phyloP scores from a whole-genome alignment of 768 basidiomycete genomes.

The Rhizopogon roseolus region DNA sequence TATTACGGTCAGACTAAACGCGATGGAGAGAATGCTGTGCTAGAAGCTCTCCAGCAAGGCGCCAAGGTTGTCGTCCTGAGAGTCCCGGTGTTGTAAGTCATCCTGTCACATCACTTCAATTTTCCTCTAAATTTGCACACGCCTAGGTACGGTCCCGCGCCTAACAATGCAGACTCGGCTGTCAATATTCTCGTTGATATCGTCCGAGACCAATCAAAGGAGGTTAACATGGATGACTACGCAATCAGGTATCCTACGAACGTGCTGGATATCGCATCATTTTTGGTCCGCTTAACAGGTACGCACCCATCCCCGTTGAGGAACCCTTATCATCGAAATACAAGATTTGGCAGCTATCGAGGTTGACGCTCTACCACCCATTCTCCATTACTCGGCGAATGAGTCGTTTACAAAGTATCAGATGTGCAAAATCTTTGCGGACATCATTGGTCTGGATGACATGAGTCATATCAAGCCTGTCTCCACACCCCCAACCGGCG shows the following conservation, averaged over 20 bases:
- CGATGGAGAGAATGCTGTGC: constrained; percentile 78
- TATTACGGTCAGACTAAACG: constrained; percentile 84
- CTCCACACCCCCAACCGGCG: constrained; percentile 56
- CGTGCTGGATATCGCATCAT: constrained; percentile 79
- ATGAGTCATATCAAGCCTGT: constrained; percentile 76
- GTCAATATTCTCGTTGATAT: constrained; percentile 87
- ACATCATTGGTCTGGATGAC: constrained; percentile 34
- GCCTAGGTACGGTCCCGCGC: constrained; percentile 79
- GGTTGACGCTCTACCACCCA: constrained; percentile 47
- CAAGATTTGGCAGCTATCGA: constrained; percentile 24
- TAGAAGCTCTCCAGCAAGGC: constrained; percentile 41
- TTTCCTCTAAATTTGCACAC: constrained; percentile 2
- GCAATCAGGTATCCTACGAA: constrained; percentile 93
- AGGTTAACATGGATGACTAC: constrained; percentile 94
- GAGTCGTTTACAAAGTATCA: constrained; percentile 91
- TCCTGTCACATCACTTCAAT: background rate
- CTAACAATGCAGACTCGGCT: constrained; percentile 82
- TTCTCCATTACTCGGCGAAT: constrained; percentile 82
- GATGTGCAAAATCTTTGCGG: constrained; percentile 78
- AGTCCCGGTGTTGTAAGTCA: constrained; percentile 80
- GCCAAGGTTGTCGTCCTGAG: constrained; percentile 69
- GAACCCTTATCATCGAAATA: background rate
- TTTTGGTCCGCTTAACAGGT: constrained; percentile 77
- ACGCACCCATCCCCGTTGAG: constrained; percentile 12
- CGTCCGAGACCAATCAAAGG: constrained; percentile 81